These are phyloP conservation scores for Hypoxylon trugodes DNA, from an alignment of 495 filamentous ascomycete species.

Conservation along the genomic window DNA sequence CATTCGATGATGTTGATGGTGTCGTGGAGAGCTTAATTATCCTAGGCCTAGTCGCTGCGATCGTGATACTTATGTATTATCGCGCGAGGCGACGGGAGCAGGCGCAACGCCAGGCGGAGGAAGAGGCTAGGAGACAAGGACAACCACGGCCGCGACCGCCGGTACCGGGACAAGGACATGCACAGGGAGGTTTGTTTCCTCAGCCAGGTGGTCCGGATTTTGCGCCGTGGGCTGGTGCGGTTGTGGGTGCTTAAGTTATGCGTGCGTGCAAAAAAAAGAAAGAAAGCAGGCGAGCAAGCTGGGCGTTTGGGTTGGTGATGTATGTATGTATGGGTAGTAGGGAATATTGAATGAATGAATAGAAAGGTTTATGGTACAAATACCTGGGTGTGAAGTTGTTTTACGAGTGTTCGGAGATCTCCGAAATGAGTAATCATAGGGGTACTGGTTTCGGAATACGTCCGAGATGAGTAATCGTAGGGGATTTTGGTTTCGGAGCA, in stretches of 20 bases:
- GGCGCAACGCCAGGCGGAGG: conserved; percentile 50
- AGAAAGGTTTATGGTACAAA: too few species aligned
- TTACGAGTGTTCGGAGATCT: too few species aligned
- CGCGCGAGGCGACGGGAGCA: conserved; percentile 80
- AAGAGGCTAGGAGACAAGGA: conserved; percentile 47
- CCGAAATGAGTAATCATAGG: too few species aligned
- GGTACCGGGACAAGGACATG: conserved; percentile 43
- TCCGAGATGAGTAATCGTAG: too few species aligned
- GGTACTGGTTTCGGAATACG: too few species aligned
- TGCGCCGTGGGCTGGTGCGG: conserved; percentile 65
- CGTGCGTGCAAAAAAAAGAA: too few species aligned
- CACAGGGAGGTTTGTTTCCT: conserved; percentile 74
- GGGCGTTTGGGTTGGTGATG: too few species aligned
- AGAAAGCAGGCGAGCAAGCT: too few species aligned
- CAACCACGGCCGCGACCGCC: conserved; percentile 36
- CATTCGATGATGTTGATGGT: conserved; percentile 69
- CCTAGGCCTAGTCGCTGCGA: conserved; percentile 73
- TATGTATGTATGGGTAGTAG: too few species aligned
- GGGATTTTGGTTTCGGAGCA: too few species aligned
- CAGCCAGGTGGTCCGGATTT: conserved; percentile 76
- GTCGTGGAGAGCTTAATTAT: conserved; percentile 88
- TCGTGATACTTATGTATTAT: conserved; percentile 83
- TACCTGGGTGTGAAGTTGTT: too few species aligned
- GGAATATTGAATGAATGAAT: too few species aligned
- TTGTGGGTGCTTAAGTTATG: conserved; percentile 11